Conservation (phyloP, 768 basidiomycete genomes). For the Trametes coccinea region DNA sequence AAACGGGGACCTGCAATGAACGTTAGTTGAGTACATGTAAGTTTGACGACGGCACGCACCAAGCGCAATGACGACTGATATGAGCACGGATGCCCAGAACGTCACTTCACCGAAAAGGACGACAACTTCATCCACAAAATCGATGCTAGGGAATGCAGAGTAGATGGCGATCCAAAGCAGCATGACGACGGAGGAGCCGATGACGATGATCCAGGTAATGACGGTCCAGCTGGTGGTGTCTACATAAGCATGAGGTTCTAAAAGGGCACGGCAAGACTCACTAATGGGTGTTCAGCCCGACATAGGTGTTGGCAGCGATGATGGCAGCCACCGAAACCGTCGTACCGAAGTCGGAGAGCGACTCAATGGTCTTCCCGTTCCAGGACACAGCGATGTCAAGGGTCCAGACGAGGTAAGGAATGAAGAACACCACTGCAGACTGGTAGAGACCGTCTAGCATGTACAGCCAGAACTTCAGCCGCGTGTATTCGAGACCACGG, state of each 20-base stretch:
- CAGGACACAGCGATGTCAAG: constrained; percentile 65
- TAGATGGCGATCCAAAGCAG: constrained; percentile 87
- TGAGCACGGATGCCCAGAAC: constrained; percentile 81
- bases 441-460: constrained; percentile 96
- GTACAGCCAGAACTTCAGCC: constrained; percentile 89
- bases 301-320: constrained; percentile 84
- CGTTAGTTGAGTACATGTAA: background rate
- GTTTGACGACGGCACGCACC: constrained; percentile 42
- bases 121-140: constrained; percentile 71
- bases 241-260: background rate
- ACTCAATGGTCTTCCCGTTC: constrained; percentile 79
- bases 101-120: constrained; percentile 76
- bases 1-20: constrained; percentile 76
- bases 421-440: constrained; percentile 81
- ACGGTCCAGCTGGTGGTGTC: constrained; percentile 66
- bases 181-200: constrained; percentile 82
- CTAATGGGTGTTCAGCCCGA: constrained; percentile 89
- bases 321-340: constrained; percentile 88
- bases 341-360: constrained; percentile 86
- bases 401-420: constrained; percentile 78
- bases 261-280: constrained; percentile 46
- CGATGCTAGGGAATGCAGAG: constrained; percentile 71
- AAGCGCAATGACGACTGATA: constrained; percentile 71
- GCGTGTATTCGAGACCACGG: constrained; percentile 89
- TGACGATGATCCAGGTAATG: constrained; percentile 80